These are phyloP conservation scores for Cyclotella distinguenda DNA, from an alignment of 108 stramenopile species.

Conservation along the genomic window DNA sequence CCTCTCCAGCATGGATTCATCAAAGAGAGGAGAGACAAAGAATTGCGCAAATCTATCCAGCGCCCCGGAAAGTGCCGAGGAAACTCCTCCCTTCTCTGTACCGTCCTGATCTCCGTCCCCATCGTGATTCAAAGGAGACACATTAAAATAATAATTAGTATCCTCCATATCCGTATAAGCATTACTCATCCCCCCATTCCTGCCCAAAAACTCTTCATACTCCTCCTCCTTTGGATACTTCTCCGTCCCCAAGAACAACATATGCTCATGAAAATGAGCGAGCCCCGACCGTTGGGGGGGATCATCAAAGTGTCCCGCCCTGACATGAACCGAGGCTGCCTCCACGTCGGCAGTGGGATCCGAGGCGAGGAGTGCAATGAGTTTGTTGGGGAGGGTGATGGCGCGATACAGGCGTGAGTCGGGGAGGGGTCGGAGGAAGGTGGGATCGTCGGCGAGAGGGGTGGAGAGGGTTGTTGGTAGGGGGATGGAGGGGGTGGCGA, in stretches of 20 bases:
- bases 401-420: conserved; percentile 67
- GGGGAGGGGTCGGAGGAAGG: conserved; percentile 70
- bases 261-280: conserved; percentile 93
- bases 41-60: conserved; percentile 95
- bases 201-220: conserved; percentile 82
- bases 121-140: conserved; percentile 52
- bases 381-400: conserved; percentile 65
- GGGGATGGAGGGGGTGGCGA: conserved; percentile 13
- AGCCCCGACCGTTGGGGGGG: conserved; percentile 52
- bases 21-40: conserved; percentile 94
- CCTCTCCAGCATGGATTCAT: conserved; percentile 78
- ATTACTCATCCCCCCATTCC: conserved; percentile 90
- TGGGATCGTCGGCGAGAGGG: neutral
- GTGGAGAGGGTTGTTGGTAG: neutral
- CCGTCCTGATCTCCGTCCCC: conserved; percentile 10
- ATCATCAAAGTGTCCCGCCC: conserved; percentile 87
- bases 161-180: conserved; percentile 96
- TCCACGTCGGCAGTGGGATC: conserved; percentile 65
- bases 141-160: conserved; percentile 96
- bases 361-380: conserved; percentile 64
- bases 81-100: conserved; percentile 30
- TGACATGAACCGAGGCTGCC: conserved; percentile 77
- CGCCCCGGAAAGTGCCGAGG: conserved; percentile 75
- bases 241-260: conserved; percentile 94
- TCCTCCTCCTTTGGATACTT: conserved; percentile 93